Conservation (phyloP, 345 rosid species). For the Moricandia moricandioides region DNA sequence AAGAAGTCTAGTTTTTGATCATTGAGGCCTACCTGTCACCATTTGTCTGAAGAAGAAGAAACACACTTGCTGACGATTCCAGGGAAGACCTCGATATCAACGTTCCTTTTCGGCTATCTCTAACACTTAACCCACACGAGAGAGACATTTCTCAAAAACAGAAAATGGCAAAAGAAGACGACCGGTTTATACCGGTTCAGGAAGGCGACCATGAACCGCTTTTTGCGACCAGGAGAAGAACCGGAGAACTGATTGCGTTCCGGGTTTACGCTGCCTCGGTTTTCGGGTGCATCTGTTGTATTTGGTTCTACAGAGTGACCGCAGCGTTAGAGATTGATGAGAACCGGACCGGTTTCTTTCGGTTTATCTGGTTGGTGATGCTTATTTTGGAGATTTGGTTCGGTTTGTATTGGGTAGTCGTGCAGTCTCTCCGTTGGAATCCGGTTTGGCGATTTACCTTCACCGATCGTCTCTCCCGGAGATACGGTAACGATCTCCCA, state of each 20-base stretch:
- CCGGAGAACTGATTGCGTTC: slow-evolving; percentile 30
- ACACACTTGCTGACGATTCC: slow-evolving; percentile 8
- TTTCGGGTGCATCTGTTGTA: slow-evolving; percentile 35
- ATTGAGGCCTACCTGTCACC: background rate
- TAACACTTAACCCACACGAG: background rate
- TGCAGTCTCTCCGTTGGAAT: slow-evolving; percentile 52
- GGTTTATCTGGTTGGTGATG: slow-evolving; percentile 50
- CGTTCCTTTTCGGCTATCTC: background rate
- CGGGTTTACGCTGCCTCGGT: slow-evolving; percentile 38
- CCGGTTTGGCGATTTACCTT: slow-evolving; percentile 33
- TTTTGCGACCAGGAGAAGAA: slow-evolving; percentile 21
- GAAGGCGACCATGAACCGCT: slow-evolving; percentile 22
- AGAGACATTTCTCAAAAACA: background rate
- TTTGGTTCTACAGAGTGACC: slow-evolving; percentile 38
- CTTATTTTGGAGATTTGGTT: slow-evolving; percentile 45
- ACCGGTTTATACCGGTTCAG: slow-evolving; percentile 10
- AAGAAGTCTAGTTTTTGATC: background rate
- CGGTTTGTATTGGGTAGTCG: slow-evolving; percentile 52
- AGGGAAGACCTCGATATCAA: slow-evolving; percentile 2
- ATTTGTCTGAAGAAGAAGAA: background rate
- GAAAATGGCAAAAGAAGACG: background rate
- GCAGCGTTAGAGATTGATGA: slow-evolving; percentile 28
- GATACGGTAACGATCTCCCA: slow-evolving; percentile 46
- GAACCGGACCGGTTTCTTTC: slow-evolving; percentile 15
- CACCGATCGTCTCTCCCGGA: slow-evolving; percentile 42